Conservation (phyloP, 768 basidiomycete genomes). For the Thelephora aurantiotincta region DNA sequence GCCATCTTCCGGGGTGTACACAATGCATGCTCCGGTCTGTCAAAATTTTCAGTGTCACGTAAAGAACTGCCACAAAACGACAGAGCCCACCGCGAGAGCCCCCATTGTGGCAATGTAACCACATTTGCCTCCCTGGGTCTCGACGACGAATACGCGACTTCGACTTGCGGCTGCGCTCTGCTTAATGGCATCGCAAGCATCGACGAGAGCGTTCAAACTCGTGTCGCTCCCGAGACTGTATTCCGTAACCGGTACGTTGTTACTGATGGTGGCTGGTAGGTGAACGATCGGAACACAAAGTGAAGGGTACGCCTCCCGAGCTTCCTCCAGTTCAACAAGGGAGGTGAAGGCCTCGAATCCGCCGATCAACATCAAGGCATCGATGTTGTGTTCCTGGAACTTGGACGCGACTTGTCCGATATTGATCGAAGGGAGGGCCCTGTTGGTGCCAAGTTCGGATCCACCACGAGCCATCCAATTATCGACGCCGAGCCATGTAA, state of each 20-base stretch:
- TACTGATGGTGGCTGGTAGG: conserved; percentile 92
- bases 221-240: conserved; percentile 94
- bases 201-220: conserved; percentile 92
- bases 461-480: conserved; percentile 94
- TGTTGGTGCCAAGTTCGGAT: conserved; percentile 95
- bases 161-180: conserved; percentile 95
- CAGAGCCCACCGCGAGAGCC: conserved; percentile 70
- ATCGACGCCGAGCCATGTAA: conserved; percentile 95
- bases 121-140: conserved; percentile 94
- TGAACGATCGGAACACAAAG: conserved; percentile 96
- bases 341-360: conserved; percentile 92
- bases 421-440: conserved; percentile 72
- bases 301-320: conserved; percentile 69
- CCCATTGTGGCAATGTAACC: conserved; percentile 95
- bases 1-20: conserved; percentile 89
- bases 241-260: conserved; percentile 96
- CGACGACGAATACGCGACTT: conserved; percentile 94
- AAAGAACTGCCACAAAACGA: not conserved
- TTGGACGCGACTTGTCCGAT: conserved; percentile 82
- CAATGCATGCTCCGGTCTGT: conserved; percentile 81
- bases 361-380: conserved; percentile 80
- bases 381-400: conserved; percentile 74
- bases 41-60: not conserved
- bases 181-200: conserved; percentile 97
- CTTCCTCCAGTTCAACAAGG: conserved; percentile 65